These are phyloP conservation scores for Trichocladium uniseriatum DNA, from an alignment of 495 filamentous ascomycete genomes.

Conservation along the genomic window DNA sequence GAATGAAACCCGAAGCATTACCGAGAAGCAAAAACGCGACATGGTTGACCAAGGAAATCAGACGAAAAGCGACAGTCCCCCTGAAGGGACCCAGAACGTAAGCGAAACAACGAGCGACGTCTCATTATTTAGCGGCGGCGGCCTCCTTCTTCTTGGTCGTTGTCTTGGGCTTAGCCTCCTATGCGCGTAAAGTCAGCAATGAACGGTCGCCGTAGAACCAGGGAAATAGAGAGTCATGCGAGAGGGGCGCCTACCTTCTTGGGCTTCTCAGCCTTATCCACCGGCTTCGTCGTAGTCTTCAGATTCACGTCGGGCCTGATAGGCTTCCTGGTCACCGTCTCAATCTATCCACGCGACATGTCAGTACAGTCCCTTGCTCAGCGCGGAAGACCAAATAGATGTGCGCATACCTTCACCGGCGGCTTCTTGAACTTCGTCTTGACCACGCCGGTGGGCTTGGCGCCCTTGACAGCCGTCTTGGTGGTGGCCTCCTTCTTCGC, in stretches of 20 bases:
- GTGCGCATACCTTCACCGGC: not conserved
- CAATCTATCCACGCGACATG: not conserved
- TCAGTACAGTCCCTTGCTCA: no score
- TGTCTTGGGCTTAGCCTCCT: conserved; percentile 33
- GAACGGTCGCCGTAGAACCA: not conserved
- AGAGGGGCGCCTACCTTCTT: conserved; percentile 10
- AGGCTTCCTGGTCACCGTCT: no score
- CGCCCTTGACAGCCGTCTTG: conserved; percentile 33
- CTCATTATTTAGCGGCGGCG: conserved; percentile 16
- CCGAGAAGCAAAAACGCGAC: no score
- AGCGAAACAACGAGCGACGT: no score
- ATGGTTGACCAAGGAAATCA: no score
- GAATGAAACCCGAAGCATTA: no score
- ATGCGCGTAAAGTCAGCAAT: conserved; percentile 1
- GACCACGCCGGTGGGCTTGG: conserved; percentile 44
- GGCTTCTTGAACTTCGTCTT: conserved; percentile 49
- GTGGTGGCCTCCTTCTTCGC: no score
- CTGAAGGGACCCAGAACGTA: no score
- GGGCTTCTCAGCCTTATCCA: conserved; percentile 9
- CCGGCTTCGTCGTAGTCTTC: conserved; percentile 32
- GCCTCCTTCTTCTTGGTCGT: conserved; percentile 33
- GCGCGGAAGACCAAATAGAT: no score
- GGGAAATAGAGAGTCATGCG: not conserved
- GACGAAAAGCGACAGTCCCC: no score
- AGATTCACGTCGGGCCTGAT: not conserved